phyloP scores from a whole-genome alignment of 176 grass and related monocot genomes.

The Triticum timopheevii region DNA sequence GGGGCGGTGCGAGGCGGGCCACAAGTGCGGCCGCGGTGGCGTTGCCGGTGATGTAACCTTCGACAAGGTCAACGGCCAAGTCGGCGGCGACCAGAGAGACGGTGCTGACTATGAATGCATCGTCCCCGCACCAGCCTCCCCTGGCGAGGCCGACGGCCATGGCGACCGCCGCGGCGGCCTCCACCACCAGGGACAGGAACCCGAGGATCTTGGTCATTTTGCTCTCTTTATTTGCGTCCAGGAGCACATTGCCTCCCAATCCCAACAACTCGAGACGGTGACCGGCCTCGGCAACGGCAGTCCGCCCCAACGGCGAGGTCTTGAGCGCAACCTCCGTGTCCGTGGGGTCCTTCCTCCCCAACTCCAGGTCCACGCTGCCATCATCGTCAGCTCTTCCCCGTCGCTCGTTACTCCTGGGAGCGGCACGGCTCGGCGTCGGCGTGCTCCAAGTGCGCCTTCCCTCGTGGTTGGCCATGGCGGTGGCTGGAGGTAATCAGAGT shows the following conservation, averaged over 20 bases:
- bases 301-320: background rate
- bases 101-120: background rate
- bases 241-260: background rate
- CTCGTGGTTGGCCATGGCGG: background rate
- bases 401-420: background rate
- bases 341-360: background rate
- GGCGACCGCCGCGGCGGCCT: background rate
- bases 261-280: background rate
- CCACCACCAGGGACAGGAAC: background rate
- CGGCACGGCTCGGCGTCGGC: background rate
- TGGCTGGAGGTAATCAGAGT: too few relatives aligned
- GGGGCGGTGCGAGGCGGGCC: background rate
- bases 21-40: background rate
- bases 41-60: background rate
- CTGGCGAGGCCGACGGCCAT: background rate
- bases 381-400: background rate
- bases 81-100: background rate
- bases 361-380: background rate
- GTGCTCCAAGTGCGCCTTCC: background rate
- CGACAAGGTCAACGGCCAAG: background rate
- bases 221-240: background rate
- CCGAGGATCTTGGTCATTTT: too few relatives aligned
- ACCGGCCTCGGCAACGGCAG: background rate
- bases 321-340: too few relatives aligned
- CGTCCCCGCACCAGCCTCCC: background rate